Conservation (phyloP, 1,139 yeast species). For the Arxiozyma heterogenica region DNA sequence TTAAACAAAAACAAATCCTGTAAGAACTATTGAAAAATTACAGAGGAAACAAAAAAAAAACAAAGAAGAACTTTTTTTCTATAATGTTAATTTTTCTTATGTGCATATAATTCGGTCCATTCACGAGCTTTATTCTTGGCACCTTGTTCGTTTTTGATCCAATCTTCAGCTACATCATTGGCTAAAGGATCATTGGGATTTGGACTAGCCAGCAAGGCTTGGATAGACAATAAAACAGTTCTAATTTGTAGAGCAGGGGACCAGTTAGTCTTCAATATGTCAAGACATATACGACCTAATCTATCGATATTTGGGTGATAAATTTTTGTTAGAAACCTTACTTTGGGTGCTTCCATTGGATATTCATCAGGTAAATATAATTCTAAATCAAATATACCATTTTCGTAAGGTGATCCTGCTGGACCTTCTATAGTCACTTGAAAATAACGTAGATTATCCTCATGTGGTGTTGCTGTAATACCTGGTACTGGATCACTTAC, state of each 20-base stretch:
- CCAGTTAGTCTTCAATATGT: conserved; percentile 88
- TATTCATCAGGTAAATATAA: conserved; percentile 49
- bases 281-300: conserved; percentile 89
- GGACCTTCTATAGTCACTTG: conserved; percentile 91
- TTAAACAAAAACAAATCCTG: not conserved
- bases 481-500: conserved; percentile 96
- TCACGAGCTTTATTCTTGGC: conserved; percentile 81
- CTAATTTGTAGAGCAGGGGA: conserved; percentile 97
- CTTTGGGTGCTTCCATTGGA: conserved; percentile 80
- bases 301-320: conserved; percentile 96
- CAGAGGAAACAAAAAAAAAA: not conserved
- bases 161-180: conserved; percentile 92
- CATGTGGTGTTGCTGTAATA: conserved; percentile 84
- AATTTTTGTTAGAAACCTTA: conserved; percentile 81
- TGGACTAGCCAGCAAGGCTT: conserved; percentile 90
- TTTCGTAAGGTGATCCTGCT: conserved; percentile 45
- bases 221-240: conserved; percentile 85
- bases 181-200: conserved; percentile 98
- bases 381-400: conserved; percentile 54
- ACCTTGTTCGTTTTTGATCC: conserved; percentile 76
- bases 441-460: conserved; percentile 85
- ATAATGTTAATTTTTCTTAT: not conserved
- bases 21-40: too few relatives aligned
- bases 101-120: conserved; percentile 73
- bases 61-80: too few relatives aligned